Evolutionary conservation across 1,284 basidiomycete species (phyloP), one percentile per base, ranked within the genome.

Genomic region (Tilletia horrida): DNA sequence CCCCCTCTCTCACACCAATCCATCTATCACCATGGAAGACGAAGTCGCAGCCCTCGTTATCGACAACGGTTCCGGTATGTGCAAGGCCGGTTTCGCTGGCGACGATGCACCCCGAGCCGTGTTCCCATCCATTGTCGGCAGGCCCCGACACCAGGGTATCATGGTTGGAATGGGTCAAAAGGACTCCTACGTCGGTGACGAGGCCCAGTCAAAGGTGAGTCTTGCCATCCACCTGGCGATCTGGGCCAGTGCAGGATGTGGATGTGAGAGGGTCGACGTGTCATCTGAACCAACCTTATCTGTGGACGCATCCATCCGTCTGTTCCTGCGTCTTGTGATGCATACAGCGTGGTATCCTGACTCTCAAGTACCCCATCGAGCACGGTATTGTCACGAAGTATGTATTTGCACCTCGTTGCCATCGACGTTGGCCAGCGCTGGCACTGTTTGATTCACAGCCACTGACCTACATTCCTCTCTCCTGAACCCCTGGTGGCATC

Each of bases 361-460:
- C 91, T 73, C 86, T 96, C 84, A 93, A 86, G 86, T 82, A 84
- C 81, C 84, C 83, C 61, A 84, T 84, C 69, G 84, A 84, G 80
- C 84, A 84, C 82, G 84, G 84, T 78, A 92, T 94, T 83, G 92
- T 95, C 77, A 94, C 92, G 84, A 93, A 95, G 88, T 95, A 92
- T 92, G 21, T 48, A 16, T 23, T 18, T 8, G 7, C 45, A 48
- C 16, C 45, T n/a, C 4, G 21, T 48, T 48, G 45, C 21, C 45
- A 48, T 48, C 45, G 6, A 6, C 16, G 7, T 48, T 16, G 4
- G 7, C 16, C 6, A 48, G 4, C 45, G 35, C 35, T 4, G 35
- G 35, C 35, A 40, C 11, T 40, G 4, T 4, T 40, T 40, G 4
- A 40, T 11, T 40, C 11, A 40, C 35, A 40, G 35, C 35, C 35